Conservation (phyloP, 2,329 filamentous ascomycete species). For the Venturia asperata region DNA sequence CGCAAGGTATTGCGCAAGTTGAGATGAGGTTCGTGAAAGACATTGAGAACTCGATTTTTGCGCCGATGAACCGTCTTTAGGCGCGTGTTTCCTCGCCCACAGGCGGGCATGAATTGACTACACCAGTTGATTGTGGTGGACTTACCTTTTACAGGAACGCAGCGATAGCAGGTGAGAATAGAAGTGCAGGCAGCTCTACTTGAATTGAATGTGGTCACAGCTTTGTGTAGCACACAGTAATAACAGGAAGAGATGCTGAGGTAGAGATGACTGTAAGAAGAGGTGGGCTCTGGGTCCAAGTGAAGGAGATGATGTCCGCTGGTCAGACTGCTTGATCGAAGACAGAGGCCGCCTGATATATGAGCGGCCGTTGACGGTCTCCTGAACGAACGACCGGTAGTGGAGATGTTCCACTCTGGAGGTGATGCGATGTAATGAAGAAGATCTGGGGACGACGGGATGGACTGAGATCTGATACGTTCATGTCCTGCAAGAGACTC, state of each 20-base stretch:
- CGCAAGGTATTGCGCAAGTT: background rate
- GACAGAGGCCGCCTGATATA: slow-evolving; percentile 16
- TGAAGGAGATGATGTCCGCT: background rate
- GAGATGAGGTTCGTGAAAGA: background rate
- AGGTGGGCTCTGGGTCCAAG: slow-evolving; percentile 7
- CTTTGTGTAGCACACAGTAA: background rate
- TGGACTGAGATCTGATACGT: slow-evolving; percentile 16
- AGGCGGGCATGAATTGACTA: background rate
- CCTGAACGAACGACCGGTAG: slow-evolving; percentile 1
- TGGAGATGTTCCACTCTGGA: background rate
- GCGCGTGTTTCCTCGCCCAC: background rate
- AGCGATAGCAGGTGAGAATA: background rate
- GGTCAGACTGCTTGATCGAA: background rate
- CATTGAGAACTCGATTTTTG: background rate
- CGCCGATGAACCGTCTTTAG: background rate
- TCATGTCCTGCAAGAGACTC: slow-evolving; percentile 17
- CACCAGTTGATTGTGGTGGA: background rate
- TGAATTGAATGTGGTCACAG: background rate
- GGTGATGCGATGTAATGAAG: background rate
- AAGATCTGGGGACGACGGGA: background rate
- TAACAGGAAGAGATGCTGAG: slow-evolving; percentile 10
- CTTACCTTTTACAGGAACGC: background rate
- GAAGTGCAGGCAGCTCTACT: background rate
- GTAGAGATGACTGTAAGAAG: slow-evolving; percentile 14
- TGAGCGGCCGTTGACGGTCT: background rate